phyloP scores from a whole-genome alignment of 208 protist species.

The Trypanosoma scelopori region DNA sequence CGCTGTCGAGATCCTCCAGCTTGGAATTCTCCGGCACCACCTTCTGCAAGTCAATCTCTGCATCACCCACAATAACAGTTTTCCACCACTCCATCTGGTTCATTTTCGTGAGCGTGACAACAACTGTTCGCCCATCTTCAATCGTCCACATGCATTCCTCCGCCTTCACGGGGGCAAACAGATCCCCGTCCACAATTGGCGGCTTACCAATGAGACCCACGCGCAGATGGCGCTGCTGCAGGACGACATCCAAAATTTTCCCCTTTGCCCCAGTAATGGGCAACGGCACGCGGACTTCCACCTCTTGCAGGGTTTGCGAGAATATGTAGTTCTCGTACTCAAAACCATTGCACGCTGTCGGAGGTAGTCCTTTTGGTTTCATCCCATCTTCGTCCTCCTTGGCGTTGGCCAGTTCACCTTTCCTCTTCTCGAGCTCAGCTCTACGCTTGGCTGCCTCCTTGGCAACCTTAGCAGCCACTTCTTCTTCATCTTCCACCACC shows the following conservation, averaged over 20 bases:
- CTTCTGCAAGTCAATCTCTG: slow-evolving; percentile 93
- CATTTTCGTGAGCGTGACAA: slow-evolving; percentile 87
- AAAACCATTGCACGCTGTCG: slow-evolving; percentile 84
- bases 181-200: slow-evolving; percentile 84
- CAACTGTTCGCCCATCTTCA: slow-evolving; percentile 84
- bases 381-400: slow-evolving; percentile 48
- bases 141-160: slow-evolving; percentile 94
- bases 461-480: slow-evolving; percentile 39
- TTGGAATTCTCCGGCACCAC: slow-evolving; percentile 95
- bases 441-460: slow-evolving; percentile 54
- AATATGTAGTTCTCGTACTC: slow-evolving; percentile 90
- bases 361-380: slow-evolving; percentile 80
- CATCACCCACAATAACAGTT: slow-evolving; percentile 80
- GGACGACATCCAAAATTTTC: slow-evolving; percentile 78
- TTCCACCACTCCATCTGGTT: slow-evolving; percentile 95
- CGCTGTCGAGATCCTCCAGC: slow-evolving; percentile 93
- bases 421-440: slow-evolving; percentile 49
- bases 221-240: slow-evolving; percentile 60
- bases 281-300: slow-evolving; percentile 87
- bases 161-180: slow-evolving; percentile 62
- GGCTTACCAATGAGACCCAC: slow-evolving; percentile 84
- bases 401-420: slow-evolving; percentile 43
- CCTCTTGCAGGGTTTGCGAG: slow-evolving; percentile 86
- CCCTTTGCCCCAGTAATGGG: slow-evolving; percentile 58
- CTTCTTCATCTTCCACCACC: slow-evolving; percentile 75